A percentile compares a stretch with the other conserved stretches of the same genome.
These are phyloP conservation scores for Ceratocystis huliohia DNA, from an alignment of 2,329 filamentous ascomycete genomes.

Conservation along the genomic window DNA sequence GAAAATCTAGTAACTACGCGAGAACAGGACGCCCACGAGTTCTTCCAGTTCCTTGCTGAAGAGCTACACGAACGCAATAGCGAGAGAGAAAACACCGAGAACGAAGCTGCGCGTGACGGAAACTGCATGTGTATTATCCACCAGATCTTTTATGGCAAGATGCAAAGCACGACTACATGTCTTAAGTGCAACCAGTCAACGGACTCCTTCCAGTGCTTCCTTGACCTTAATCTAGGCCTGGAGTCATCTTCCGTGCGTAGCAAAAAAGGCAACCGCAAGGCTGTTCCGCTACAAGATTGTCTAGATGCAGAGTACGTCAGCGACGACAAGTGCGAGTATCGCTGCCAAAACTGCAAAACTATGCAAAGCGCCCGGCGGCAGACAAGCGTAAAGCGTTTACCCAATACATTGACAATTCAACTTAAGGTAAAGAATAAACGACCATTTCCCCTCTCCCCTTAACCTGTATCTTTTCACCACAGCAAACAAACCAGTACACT, in stretches of 20 bases:
- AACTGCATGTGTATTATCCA: constrained; percentile 84
- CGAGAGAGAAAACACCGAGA: constrained; percentile 41
- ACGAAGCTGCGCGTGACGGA: constrained; percentile 45
- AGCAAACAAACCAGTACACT: too few relatives aligned
- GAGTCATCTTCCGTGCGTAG: constrained; percentile 58
- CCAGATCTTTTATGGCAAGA: constrained; percentile 84
- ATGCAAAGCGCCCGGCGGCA: constrained; percentile 73
- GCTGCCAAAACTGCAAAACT: constrained; percentile 65
- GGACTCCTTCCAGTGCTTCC: constrained; percentile 73
- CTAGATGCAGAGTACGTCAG: constrained; percentile 77
- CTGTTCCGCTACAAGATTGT: constrained; percentile 55
- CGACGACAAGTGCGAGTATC: constrained; percentile 78
- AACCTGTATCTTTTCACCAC: too few relatives aligned
- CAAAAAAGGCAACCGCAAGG: constrained; percentile 34
- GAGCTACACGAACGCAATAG: constrained; percentile 76
- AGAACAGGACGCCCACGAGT: constrained; percentile 94
- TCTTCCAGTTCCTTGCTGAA: constrained; percentile 89
- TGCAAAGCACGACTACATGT: constrained; percentile 82
- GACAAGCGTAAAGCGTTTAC: constrained; percentile 69
- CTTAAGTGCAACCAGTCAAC: constrained; percentile 74
- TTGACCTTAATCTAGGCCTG: constrained; percentile 82
- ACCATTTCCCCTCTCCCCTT: neutral
- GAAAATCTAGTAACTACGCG: constrained; percentile 76
- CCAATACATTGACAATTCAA: constrained; percentile 82
- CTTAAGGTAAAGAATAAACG: constrained; percentile 53